These are phyloP conservation scores for Paramarasmius palmivorus DNA, from an alignment of 1,284 basidiomycete genomes.

Conservation along the genomic window DNA sequence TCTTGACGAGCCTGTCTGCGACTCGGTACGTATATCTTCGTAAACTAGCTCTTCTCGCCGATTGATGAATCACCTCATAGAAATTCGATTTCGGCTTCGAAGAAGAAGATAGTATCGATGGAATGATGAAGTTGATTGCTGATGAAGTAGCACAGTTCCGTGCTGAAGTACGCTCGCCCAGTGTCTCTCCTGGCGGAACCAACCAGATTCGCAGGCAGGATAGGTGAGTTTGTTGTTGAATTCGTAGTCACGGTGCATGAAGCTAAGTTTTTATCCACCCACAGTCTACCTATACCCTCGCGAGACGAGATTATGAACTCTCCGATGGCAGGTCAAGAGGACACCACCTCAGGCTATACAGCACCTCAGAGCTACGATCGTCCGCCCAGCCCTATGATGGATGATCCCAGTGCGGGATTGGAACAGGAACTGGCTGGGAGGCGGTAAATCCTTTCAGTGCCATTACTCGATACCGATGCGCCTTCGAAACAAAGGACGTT, in stretches of 20 bases:
- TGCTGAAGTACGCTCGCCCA: conserved; percentile 78
- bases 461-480: too few relatives aligned
- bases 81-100: conserved; percentile 99
- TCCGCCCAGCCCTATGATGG: conserved; percentile 64
- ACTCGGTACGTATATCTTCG: conserved; percentile 46
- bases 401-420: conserved; percentile 87
- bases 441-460: too few relatives aligned
- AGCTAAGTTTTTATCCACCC: conserved; percentile 1
- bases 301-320: conserved; percentile 80
- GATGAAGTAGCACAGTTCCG: conserved; percentile 93
- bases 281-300: conserved; percentile 71
- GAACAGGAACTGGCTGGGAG: conserved; percentile 79
- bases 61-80: conserved; percentile 32
- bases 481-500: too few relatives aligned
- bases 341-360: conserved; percentile 71
- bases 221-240: conserved; percentile 42
- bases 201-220: conserved; percentile 69
- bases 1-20: conserved; percentile 83
- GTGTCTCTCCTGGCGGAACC: conserved; percentile 51
- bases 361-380: conserved; percentile 36
- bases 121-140: conserved; percentile 96
- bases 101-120: conserved; percentile 93
- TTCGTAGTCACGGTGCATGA: background rate
- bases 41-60: conserved; percentile 10
- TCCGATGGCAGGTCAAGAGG: conserved; percentile 64